phyloP scores from a whole-genome alignment of 2,329 filamentous ascomycete species.

The Chrysoporthe puriensis region DNA sequence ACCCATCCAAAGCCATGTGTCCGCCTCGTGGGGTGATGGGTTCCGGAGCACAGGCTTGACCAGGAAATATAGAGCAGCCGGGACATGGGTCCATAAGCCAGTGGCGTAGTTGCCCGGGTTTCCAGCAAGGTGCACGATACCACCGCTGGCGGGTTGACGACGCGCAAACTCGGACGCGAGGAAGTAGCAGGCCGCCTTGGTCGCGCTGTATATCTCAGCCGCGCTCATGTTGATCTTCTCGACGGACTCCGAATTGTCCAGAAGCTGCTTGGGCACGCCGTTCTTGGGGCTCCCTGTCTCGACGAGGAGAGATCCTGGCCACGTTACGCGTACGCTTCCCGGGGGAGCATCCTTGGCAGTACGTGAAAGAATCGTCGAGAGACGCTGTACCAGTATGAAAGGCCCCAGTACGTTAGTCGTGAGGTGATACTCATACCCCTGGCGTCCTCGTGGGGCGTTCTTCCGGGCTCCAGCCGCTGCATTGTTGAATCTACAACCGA shows the following conservation, averaged over 20 bases:
- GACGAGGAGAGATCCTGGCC: slow-evolving; percentile 32
- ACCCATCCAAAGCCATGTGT: slow-evolving; percentile 34
- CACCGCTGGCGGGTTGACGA: slow-evolving; percentile 23
- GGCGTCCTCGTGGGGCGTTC: slow-evolving; percentile 28
- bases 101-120: slow-evolving; percentile 21
- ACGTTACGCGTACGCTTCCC: slow-evolving; percentile 31
- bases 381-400: slow-evolving; percentile 29
- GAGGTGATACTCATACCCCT: slow-evolving; percentile 35
- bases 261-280: slow-evolving; percentile 29
- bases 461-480: slow-evolving; percentile 31
- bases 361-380: slow-evolving; percentile 30
- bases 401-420: slow-evolving; percentile 31
- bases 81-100: slow-evolving; percentile 11
- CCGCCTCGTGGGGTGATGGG: slow-evolving; percentile 29
- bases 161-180: slow-evolving; percentile 33
- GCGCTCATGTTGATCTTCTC: too few species aligned
- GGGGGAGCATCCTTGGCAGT: slow-evolving; percentile 28
- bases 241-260: slow-evolving; percentile 4
- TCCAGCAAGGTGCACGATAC: slow-evolving; percentile 21
- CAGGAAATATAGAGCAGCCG: not conserved
- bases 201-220: slow-evolving; percentile 30
- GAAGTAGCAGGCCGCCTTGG: slow-evolving; percentile 34
- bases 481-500: slow-evolving; percentile 30
- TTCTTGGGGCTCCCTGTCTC: slow-evolving; percentile 30
- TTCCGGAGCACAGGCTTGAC: slow-evolving; percentile 17